A percentile compares a stretch with the other conserved stretches of the same genome.
Evolutionary conservation across 176 grass and related monocot genomes (phyloP).

Genomic region (Pharus latifolius): DNA sequence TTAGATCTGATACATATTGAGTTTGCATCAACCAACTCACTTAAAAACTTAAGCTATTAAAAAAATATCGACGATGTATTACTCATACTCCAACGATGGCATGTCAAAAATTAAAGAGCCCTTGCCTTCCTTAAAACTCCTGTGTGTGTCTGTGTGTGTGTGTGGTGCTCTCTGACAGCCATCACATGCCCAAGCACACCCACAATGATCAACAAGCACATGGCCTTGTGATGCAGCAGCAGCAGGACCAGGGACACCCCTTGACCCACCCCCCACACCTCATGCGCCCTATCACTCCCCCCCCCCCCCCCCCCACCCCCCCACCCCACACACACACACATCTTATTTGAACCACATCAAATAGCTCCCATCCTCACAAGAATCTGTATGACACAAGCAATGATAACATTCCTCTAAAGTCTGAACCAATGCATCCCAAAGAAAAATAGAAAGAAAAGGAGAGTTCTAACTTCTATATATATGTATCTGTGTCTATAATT

Average conservation of each 20-base stretch:
- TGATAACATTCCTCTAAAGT: constrained; percentile 26
- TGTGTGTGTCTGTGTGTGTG: neutral
- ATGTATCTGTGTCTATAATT: neutral
- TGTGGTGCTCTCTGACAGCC: constrained; percentile 16
- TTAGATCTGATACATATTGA: too few relatives aligned
- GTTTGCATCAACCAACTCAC: too few relatives aligned
- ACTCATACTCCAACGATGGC: too few relatives aligned
- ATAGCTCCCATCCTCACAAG: constrained; percentile 4
- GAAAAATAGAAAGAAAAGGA: neutral
- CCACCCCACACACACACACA: too few relatives aligned
- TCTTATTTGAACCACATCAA: constrained; percentile 5
- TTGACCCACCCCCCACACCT: constrained; percentile 38
- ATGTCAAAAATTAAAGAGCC: neutral
- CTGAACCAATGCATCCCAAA: constrained; percentile 11
- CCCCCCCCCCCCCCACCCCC: neutral
- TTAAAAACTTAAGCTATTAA: too few relatives aligned
- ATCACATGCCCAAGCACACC: constrained; percentile 36
- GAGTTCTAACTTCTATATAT: neutral
- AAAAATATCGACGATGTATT: too few relatives aligned
- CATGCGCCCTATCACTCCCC: constrained; percentile 2
- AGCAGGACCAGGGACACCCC: constrained; percentile 45
- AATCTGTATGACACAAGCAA: constrained; percentile 6
- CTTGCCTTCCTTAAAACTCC: neutral
- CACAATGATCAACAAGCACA: constrained; percentile 47
- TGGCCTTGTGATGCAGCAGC: constrained; percentile 20